Base-by-base conservation (phyloP, 2,329 filamentous ascomycete genomes). In the Drechslera avenae region DNA sequence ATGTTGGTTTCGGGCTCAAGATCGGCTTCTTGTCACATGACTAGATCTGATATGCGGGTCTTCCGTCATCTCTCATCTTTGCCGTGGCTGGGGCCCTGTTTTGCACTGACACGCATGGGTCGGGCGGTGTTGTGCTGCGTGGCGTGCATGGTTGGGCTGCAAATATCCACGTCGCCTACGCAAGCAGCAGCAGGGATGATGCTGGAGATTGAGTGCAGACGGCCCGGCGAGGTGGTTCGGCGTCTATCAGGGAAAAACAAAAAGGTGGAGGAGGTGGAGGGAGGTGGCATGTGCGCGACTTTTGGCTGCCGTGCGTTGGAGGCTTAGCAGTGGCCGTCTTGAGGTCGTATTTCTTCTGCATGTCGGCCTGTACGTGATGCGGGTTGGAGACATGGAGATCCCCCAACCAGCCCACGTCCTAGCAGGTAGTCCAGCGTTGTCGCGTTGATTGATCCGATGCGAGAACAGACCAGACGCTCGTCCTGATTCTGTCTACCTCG, bases 91-190 rank as follows among this genome's bases (percentile, higher is more conserved):
- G 10, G 31, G 43, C 43, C 34, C 34, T 35, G 41, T 44, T 23
- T 23, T 23, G 44, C 35, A 42, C 48, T 46, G 36, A 41, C 42
- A 50, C 35, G 48, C 42, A 50, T 46, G 42, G 36, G 21, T 19
- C 32, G 37, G 33, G n/a, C 39, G 39, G 42, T 46, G 42, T 50
- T 50, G 36, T 40, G 44, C 48, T 45, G 48, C 48, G 32, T 50
- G 48, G 48, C 48, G 39, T 50, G 42, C 48, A 50, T 50, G 48
- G 48, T 50, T 50, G 42, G 48, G 48, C 48, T 46, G 33, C 44
- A 19, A 19, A 40, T 14, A 16, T 43, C 33, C 21, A 41, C 46
- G 17, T 32, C 12, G 13, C 23, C 14, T 21, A 13, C 26, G 26
- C 26, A 28, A 28, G 26, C 26, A 28, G 7, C 26, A 9, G 39